Evolutionary conservation across 2,329 filamentous ascomycete species (phyloP).

Genomic region (Truncatella angustata): DNA sequence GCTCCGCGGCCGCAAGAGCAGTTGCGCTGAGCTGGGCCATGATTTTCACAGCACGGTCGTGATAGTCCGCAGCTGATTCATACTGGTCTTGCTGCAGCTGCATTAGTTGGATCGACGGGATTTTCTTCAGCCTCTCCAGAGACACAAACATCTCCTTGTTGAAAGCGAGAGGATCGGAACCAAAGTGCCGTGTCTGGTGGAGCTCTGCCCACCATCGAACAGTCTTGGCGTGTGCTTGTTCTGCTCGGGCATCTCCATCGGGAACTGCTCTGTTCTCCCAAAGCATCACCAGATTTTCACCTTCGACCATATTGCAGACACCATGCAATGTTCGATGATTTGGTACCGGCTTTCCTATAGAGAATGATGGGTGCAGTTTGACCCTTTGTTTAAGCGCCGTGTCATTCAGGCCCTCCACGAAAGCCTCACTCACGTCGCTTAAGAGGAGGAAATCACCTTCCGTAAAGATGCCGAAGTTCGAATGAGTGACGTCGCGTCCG

Average conservation of each 20-base stretch:
- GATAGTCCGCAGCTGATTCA: constrained; percentile 52
- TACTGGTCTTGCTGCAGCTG: constrained; percentile 51
- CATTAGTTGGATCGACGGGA: constrained; percentile 52
- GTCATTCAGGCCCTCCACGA: constrained; percentile 53
- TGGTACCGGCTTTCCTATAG: constrained; percentile 28
- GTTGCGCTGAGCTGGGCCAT: constrained; percentile 31
- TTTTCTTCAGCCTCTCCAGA: constrained; percentile 48
- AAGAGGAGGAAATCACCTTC: constrained; percentile 46
- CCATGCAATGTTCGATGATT: constrained; percentile 51
- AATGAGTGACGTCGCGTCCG: constrained; percentile 48
- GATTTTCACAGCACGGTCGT: constrained; percentile 41
- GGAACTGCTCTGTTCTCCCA: constrained; percentile 37
- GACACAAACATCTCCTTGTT: constrained; percentile 51
- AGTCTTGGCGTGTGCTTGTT: constrained; percentile 30
- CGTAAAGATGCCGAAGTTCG: constrained; percentile 42
- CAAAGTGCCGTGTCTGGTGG: constrained; percentile 37
- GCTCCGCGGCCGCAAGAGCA: constrained; percentile 15
- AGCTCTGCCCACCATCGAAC: constrained; percentile 46
- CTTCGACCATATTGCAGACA: constrained; percentile 53
- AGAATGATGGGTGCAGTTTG: constrained; percentile 45
- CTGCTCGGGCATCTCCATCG: constrained; percentile 35
- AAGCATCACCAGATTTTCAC: constrained; percentile 49
- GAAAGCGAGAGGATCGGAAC: constrained; percentile 46
- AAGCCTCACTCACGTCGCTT: constrained; percentile 50
- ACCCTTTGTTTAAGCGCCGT: constrained; percentile 43